Base-by-base conservation (phyloP, 345 rosid genomes). In the Rhodamnia argentea region DNA sequence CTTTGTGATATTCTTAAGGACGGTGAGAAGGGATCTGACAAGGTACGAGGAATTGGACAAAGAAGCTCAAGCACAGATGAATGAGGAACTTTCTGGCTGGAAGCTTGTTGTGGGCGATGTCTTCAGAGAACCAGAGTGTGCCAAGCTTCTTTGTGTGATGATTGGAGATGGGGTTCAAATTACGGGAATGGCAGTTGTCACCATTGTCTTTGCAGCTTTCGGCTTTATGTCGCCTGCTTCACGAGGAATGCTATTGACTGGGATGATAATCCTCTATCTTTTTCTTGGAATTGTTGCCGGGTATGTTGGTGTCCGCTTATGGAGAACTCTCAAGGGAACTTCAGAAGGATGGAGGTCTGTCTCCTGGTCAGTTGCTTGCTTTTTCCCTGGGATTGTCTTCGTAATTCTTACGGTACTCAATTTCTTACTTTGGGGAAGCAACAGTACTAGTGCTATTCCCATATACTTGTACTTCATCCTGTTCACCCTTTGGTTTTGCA, bases 201-300 rank as follows among this genome's bases (percentile, higher is more conserved):
- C 93, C 44, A 89, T 89, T 76, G 85, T 90, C 53, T 90, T 91
- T 84, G 93, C 93, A 57, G 93, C 93, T 56, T 85, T 91, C 54
- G 90, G 92, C 75, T 91, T 91, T 75, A 86, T 91, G 92, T 91
- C 93, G 15, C 93, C 93, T n/a, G 93, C 93, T 75, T 91, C 93
- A 37, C 87, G 93, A 54, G 93, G 93, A 78, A 90, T 90, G 92
- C 82, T 91, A 47, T 86, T 91, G 85, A 91, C 93, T 42, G 93
- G 93, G 74, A 91, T 91, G 93, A 90, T 91, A 52, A 86, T 90
- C 76, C 91, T 91, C n/a, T 91, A 91, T 85, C 91, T 91, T 57
- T 90, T 90, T 89, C 87, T 89, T 42, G 93, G 93, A 23, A 89
- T 90, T 86, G 84, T 84, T 54, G 91, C 92, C 20, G 93, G 93